Evolutionary conservation across 73 alveolate genomes (phyloP).

Genomic region (Paramecium octaurelia): DNA sequence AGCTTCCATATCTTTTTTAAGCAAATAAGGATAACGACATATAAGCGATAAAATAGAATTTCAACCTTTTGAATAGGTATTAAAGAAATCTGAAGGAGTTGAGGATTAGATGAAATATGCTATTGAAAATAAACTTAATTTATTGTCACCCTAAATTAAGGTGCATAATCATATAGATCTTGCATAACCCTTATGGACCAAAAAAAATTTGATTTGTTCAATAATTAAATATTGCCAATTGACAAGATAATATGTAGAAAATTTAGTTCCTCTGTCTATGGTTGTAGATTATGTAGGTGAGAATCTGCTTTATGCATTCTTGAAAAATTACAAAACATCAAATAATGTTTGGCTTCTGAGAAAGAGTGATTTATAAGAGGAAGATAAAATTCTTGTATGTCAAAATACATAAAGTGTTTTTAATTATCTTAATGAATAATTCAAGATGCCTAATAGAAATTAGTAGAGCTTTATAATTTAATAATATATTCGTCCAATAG

Average conservation of each 20-base stretch:
- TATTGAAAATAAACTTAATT: neutral
- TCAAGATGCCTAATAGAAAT: neutral
- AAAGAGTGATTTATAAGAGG: neutral
- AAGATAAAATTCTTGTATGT: neutral
- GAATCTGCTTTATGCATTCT: neutral
- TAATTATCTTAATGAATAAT: neutral
- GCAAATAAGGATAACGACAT: neutral
- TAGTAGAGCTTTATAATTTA: neutral
- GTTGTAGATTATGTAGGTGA: neutral
- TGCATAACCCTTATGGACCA: neutral
- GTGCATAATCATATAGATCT: constrained; percentile 5
- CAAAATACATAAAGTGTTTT: neutral
- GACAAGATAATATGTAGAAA: neutral
- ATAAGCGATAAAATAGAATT: neutral
- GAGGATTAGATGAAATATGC: constrained; percentile 40
- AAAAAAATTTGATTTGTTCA: neutral
- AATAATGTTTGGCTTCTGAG: neutral
- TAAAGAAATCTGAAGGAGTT: neutral
- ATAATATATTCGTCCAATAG: neutral
- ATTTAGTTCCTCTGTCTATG: neutral
- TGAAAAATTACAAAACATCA: neutral
- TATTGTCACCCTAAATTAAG: neutral
- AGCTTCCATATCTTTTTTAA: neutral
- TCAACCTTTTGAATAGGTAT: neutral
- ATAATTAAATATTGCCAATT: neutral